Conservation (phyloP, 1,284 basidiomycete species). For the Cryptococcus amylolentus region DNA sequence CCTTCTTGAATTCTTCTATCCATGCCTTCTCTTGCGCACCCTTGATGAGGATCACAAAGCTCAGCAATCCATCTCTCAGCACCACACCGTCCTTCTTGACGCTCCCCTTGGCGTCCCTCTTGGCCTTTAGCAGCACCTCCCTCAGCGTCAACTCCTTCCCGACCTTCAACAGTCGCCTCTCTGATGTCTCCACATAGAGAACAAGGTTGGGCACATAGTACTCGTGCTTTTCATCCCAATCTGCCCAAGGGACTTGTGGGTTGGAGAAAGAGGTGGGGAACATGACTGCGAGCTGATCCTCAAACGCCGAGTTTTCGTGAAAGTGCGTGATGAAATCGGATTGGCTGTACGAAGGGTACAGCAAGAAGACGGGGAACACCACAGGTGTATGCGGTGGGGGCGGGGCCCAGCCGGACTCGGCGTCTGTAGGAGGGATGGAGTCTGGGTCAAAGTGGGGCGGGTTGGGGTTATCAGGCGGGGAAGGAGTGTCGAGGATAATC, state of each 20-base stretch:
- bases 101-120: slow-evolving; percentile 56
- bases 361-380: slow-evolving; percentile 81
- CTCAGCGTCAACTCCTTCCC: slow-evolving; percentile 81
- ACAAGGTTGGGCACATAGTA: slow-evolving; percentile 67
- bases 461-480: slow-evolving; percentile 58
- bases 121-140: slow-evolving; percentile 65
- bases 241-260: slow-evolving; percentile 53
- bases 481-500: slow-evolving; percentile 37
- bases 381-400: slow-evolving; percentile 60
- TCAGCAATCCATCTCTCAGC: slow-evolving; percentile 78
- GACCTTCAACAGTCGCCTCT: slow-evolving; percentile 76
- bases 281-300: slow-evolving; percentile 72
- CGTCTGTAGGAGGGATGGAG: slow-evolving; percentile 15
- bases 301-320: slow-evolving; percentile 78
- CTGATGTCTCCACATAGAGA: slow-evolving; percentile 77
- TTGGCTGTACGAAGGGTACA: slow-evolving; percentile 85
- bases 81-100: slow-evolving; percentile 71
- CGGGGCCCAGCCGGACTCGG: slow-evolving; percentile 57
- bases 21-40: slow-evolving; percentile 78
- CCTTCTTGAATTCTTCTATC: slow-evolving; percentile 83
- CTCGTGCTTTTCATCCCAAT: slow-evolving; percentile 74
- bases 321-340: slow-evolving; percentile 86
- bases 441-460: slow-evolving; percentile 54
- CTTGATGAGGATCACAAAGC: slow-evolving; percentile 78
- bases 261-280: slow-evolving; percentile 57